These are phyloP conservation scores for Sclerotiophoma versabilis DNA, from an alignment of 2,329 filamentous ascomycete genomes.

Conservation along the genomic window DNA sequence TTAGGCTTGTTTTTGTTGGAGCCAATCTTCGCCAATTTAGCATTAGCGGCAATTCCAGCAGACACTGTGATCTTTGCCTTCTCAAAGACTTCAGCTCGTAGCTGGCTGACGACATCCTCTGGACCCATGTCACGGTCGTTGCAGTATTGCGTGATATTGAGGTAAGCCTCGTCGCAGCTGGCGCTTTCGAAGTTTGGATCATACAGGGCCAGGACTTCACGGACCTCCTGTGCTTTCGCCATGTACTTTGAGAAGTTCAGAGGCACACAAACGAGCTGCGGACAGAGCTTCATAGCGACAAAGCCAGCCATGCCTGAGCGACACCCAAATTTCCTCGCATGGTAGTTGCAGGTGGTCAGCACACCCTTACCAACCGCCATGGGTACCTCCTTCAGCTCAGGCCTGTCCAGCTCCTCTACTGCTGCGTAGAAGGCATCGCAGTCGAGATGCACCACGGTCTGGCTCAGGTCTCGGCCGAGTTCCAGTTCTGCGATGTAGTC, in stretches of 20 bases:
- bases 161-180: slow-evolving; percentile 94
- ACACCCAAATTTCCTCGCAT: slow-evolving; percentile 87
- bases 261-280: slow-evolving; percentile 80
- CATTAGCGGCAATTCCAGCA: slow-evolving; percentile 91
- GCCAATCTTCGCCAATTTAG: slow-evolving; percentile 92
- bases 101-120: slow-evolving; percentile 75
- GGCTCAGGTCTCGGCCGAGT: slow-evolving; percentile 77
- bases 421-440: slow-evolving; percentile 98
- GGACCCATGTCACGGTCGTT: slow-evolving; percentile 70
- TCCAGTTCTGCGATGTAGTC: slow-evolving; percentile 83
- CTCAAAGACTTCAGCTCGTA: slow-evolving; percentile 78
- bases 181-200: slow-evolving; percentile 91
- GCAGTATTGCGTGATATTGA: slow-evolving; percentile 92
- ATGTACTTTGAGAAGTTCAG: slow-evolving; percentile 91
- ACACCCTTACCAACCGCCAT: slow-evolving; percentile 87
- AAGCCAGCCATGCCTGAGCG: slow-evolving; percentile 96
- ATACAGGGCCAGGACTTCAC: slow-evolving; percentile 82
- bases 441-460: slow-evolving; percentile 88
- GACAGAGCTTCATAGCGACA: slow-evolving; percentile 92
- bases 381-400: slow-evolving; percentile 83
- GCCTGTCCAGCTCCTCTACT: slow-evolving; percentile 77
- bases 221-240: slow-evolving; percentile 86
- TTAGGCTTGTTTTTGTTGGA: slow-evolving; percentile 98
- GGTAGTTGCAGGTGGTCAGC: slow-evolving; percentile 81
- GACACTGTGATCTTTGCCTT: slow-evolving; percentile 86